Conservation (phyloP, 768 basidiomycete species). For the Collybia nuda region DNA sequence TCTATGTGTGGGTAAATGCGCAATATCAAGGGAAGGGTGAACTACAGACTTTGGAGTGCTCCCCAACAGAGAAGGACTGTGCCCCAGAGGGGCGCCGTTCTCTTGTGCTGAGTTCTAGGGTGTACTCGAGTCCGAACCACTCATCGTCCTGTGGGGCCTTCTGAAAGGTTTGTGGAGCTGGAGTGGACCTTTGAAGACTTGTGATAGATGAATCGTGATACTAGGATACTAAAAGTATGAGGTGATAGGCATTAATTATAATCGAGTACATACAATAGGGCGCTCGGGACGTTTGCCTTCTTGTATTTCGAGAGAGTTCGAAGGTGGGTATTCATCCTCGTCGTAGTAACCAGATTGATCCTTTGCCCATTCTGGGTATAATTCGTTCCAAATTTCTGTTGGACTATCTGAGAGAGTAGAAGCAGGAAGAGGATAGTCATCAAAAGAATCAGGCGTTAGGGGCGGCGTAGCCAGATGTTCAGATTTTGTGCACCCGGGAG, state of each 20-base stretch:
- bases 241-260: not conserved
- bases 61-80: slow-evolving; percentile 27
- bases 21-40: not conserved
- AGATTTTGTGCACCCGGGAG: slow-evolving; percentile 2
- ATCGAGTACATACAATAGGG: slow-evolving; percentile 18
- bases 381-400: slow-evolving; percentile 8
- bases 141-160: slow-evolving; percentile 26
- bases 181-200: slow-evolving; percentile 7
- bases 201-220: slow-evolving; percentile 16
- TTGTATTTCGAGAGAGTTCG: slow-evolving; percentile 29
- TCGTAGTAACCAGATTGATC: slow-evolving; percentile 4
- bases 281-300: slow-evolving; percentile 38
- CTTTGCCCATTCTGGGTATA: slow-evolving; percentile 1
- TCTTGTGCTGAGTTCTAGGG: slow-evolving; percentile 37
- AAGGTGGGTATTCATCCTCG: slow-evolving; percentile 15
- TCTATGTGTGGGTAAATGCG: slow-evolving; percentile 22
- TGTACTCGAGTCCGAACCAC: slow-evolving; percentile 45
- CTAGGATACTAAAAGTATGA: slow-evolving; percentile 9
- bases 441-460: slow-evolving; percentile 23
- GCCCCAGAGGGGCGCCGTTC: slow-evolving; percentile 32
- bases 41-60: slow-evolving; percentile 36
- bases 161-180: not conserved
- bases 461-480: slow-evolving; percentile 21
- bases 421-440: slow-evolving; percentile 12
- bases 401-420: slow-evolving; percentile 5